Evolutionary conservation across 2,329 filamentous ascomycete genomes (phyloP).

Genomic region (Ceratocystis lukuohia): DNA sequence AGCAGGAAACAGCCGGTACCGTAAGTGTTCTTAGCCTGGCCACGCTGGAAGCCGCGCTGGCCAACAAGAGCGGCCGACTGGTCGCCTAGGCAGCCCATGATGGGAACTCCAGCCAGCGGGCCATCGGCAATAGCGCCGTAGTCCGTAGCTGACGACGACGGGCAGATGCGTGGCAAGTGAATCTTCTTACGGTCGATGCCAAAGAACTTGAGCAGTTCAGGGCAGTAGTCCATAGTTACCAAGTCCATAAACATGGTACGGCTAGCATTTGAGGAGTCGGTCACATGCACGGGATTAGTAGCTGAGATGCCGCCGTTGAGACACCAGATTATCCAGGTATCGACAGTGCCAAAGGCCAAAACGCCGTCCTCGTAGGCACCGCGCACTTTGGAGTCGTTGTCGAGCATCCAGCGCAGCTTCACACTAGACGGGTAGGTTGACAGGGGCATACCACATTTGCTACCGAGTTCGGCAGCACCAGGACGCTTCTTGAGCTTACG

Average conservation of each 20-base stretch:
- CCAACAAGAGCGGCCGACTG: conserved; percentile 78
- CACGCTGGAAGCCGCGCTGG: conserved; percentile 69
- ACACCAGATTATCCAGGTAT: conserved; percentile 76
- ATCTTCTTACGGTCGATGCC: conserved; percentile 55
- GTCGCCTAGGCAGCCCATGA: conserved; percentile 76
- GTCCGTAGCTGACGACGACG: conserved; percentile 59
- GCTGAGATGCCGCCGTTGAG: conserved; percentile 58
- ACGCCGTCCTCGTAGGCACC: conserved; percentile 63
- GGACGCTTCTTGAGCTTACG: conserved; percentile 57
- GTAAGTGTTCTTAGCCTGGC: conserved; percentile 81
- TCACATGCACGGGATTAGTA: conserved; percentile 53
- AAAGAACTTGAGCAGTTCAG: conserved; percentile 65
- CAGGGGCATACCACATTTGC: conserved; percentile 66
- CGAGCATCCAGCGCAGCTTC: conserved; percentile 72
- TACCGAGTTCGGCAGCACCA: conserved; percentile 54
- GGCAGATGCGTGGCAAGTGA: conserved; percentile 67
- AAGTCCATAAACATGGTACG: conserved; percentile 94
- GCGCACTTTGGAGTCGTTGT: conserved; percentile 54
- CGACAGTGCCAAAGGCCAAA: conserved; percentile 74
- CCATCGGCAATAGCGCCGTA: conserved; percentile 58
- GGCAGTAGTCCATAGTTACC: conserved; percentile 65
- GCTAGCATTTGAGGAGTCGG: conserved; percentile 77
- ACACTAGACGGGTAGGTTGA: conserved; percentile 81
- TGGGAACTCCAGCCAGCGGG: conserved; percentile 53
- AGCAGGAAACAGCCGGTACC: conserved; percentile 82